Evolutionary conservation across 192 early-diverging fungal genomes (phyloP), one percentile per base, ranked within the genome.

Genomic region (Rhizophagus prolifer): DNA sequence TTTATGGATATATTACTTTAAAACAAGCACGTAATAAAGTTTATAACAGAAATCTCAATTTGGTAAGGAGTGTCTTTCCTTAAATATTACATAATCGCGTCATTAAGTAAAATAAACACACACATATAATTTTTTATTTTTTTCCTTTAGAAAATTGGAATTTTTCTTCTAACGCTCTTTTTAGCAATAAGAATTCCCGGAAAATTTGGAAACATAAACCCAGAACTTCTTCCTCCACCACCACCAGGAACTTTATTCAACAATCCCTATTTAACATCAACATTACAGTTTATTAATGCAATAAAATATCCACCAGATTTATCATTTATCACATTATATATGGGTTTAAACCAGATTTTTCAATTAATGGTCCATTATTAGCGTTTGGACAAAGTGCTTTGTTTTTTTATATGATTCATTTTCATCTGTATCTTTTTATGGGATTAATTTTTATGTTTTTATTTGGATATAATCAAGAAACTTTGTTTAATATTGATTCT

Each of bases 131-230:
- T 25, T 23, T 63, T 63, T 64, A 19, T 31, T 16, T 64, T 16
- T 28, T 19, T 3, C 6, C 31, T 31, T 63, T 30, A 64, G 62
- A 64, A 64, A 64, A 30, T 30, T 7, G 25, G 13, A 0, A 19
- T 31, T 12, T 30, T 64, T 16, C 26, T 64, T 34, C 5, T 28
- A 16, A 30, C 16, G 16, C 62, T 63, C 28, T 63, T 63, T 30
- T 16, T 63, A 25, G 4, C 19, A 64, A 31, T 64, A 16, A 26
- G 62, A 64, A 64, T 64, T 64, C 62, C 62, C 19, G 62, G 28
- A 30, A 64, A 64, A 64, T 64, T 63, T 31, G 62, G 62, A 63
- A 63, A 63, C 12, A 63, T 63, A 63, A 63, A 63, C 16, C 62
- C 62, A 10, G 62, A 64, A 7, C 62, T 64, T 30, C 30, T 63